phyloP scores from a whole-genome alignment of 352 stramenopile genomes.

The Globisporangium abappressorium region DNA sequence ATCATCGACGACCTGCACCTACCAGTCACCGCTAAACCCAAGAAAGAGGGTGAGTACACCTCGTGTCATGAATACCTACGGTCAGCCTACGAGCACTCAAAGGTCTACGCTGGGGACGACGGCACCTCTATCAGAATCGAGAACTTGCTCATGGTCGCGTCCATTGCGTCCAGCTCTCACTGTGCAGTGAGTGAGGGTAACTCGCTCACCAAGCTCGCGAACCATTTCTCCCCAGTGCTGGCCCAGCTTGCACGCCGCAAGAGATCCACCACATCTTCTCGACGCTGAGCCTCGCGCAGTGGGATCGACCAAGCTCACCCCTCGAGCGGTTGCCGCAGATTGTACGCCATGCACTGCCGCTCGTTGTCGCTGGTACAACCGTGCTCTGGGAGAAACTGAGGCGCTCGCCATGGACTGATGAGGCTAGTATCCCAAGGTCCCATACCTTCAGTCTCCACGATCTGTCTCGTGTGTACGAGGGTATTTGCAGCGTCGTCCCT shows the following conservation, averaged over 20 bases:
- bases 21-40: conserved; percentile 2
- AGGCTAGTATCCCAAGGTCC: neutral
- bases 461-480: conserved; percentile 43
- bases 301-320: conserved; percentile 4
- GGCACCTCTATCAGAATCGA: conserved; percentile 26
- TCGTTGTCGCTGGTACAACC: conserved; percentile 35
- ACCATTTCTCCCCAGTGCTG: conserved; percentile 34
- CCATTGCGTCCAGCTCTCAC: conserved; percentile 11
- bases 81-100: conserved; percentile 30
- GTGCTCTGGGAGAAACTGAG: conserved; percentile 56
- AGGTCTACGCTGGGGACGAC: conserved; percentile 21
- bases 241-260: conserved; percentile 19
- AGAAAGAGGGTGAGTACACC: neutral
- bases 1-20: conserved; percentile 60
- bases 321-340: conserved; percentile 14
- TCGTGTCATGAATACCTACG: conserved; percentile 33
- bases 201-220: conserved; percentile 14
- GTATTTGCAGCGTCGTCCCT: conserved; percentile 35
- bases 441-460: conserved; percentile 42
- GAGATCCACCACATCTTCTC: conserved; percentile 40
- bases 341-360: conserved; percentile 24
- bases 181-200: neutral
- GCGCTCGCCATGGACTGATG: neutral
- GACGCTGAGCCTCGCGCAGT: conserved; percentile 14
- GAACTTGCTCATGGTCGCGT: conserved; percentile 35